Percentiles rank a stretch among this genome's conserved stretches.
Conservation (phyloP, 2,329 filamentous ascomycete genomes). For the Pyrenochaeta sp. region DNA sequence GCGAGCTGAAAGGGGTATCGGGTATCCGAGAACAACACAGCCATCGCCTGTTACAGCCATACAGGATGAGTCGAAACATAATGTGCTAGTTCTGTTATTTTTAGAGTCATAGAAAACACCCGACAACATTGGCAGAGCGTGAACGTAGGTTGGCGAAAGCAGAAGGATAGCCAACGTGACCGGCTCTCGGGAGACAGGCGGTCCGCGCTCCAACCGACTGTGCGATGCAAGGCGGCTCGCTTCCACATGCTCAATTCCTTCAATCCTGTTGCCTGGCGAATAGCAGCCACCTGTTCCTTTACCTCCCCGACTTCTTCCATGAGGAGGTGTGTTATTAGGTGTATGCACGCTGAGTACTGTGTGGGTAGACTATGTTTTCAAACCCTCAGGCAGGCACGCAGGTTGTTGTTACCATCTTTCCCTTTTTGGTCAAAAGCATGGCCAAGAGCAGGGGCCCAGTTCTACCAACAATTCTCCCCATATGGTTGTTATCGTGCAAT, state of each 20-base stretch:
- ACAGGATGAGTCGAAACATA: no score
- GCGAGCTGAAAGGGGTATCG: constrained; percentile 11
- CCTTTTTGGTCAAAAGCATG: neutral
- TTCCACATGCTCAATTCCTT: neutral
- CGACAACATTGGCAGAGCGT: neutral
- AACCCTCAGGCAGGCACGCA: neutral
- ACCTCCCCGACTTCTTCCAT: neutral
- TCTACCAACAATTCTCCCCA: neutral
- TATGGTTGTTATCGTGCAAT: neutral
- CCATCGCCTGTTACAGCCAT: neutral
- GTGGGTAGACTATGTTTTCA: neutral
- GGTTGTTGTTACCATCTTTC: neutral
- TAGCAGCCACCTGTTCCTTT: neutral
- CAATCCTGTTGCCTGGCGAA: neutral
- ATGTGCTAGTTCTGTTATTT: neutral
- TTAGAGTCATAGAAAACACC: neutral
- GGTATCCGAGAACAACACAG: neutral
- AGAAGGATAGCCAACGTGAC: neutral
- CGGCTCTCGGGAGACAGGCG: constrained; percentile 7
- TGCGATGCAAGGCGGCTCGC: neutral
- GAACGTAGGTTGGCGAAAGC: neutral
- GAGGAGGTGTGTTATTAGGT: no score
- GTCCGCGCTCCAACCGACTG: constrained; percentile 3
- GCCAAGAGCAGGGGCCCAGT: neutral
- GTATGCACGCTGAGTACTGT: neutral